Evolutionary conservation across 2,329 filamentous ascomycete species (phyloP), one percentile per base, ranked within the genome.

Genomic region (Bisporella sp.): DNA sequence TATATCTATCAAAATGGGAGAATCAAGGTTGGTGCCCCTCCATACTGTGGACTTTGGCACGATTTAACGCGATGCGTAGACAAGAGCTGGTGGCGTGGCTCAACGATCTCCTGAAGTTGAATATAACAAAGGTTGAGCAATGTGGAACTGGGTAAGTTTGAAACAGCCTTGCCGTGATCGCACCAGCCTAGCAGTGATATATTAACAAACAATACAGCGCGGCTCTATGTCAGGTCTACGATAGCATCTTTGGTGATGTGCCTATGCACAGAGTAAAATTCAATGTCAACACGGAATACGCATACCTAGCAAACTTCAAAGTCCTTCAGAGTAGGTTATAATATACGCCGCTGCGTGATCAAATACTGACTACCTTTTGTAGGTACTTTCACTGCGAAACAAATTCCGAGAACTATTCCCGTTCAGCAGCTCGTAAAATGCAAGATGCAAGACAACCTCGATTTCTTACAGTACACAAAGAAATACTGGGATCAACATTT

Each of bases 361-460:
- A 21, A 21, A 21, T 21, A 21, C 21, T 21, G 21, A 21, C 21
- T 21, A 21, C 21, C 21, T 21, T 21, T 21, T 21, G 21, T 21
- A 21, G 21, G 21, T 21, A 21, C 21, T 21, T 97, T 97, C 67
- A 77, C 83, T 55, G 87, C 87, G 70, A 91, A 97, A 72, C 76
- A 83, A 57, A 79, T 99, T 73, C 91, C 97, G 63, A 90, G 90
- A 68, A 85, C 87, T 31, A 84, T 99, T 62, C 89, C 89, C 53
- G 89, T 97, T 67, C 83, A 96, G 69, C 76, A 79, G 52, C 83
- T 99, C 53, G 82, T 93, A 63, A 99, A 97, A 72, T 99, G 93
- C 78, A 96, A 96, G 77, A 99, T 99, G 92, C 93, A 99, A 78
- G 93, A 99, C 71, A 99, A 99, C 75, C 87, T 99, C 62, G 93